phyloP scores from a whole-genome alignment of 495 filamentous ascomycete genomes.

The Filosporella fistucella region DNA sequence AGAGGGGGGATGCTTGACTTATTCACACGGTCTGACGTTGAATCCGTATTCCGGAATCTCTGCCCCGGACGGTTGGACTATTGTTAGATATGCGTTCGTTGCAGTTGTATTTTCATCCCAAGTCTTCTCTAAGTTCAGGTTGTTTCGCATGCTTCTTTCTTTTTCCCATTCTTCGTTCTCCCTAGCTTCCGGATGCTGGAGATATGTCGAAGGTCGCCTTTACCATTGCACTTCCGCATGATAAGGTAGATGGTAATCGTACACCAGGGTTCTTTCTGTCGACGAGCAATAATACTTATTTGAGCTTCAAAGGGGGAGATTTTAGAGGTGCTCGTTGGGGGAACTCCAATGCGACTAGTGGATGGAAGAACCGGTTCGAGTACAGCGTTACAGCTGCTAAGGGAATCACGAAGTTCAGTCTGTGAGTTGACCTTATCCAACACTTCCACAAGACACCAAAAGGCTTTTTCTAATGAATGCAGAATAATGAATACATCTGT shows the following conservation, averaged over 20 bases:
- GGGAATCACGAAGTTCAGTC: not conserved
- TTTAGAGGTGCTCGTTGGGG: not conserved
- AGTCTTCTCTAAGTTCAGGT: too few species aligned
- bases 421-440: slow-evolving; percentile 1
- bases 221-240: slow-evolving; percentile 3
- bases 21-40: too few species aligned
- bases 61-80: too few species aligned
- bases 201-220: slow-evolving; percentile 9
- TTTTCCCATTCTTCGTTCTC: too few species aligned
- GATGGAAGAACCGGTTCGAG: slow-evolving; percentile 9
- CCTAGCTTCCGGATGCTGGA: not conserved
- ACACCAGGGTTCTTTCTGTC: slow-evolving; percentile 5
- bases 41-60: too few species aligned
- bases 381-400: slow-evolving; percentile 4
- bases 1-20: too few species aligned
- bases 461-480: not conserved
- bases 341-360: slow-evolving; percentile 1
- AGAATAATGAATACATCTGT: slow-evolving; percentile 8
- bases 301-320: slow-evolving; percentile 2
- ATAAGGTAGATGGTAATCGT: not conserved
- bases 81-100: too few species aligned
- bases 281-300: slow-evolving; percentile 6
- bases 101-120: too few species aligned
- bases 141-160: too few species aligned
- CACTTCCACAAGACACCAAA: not conserved